Evolutionary conservation across 768 basidiomycete genomes (phyloP).

Genomic region (Gymnopilus junonius): DNA sequence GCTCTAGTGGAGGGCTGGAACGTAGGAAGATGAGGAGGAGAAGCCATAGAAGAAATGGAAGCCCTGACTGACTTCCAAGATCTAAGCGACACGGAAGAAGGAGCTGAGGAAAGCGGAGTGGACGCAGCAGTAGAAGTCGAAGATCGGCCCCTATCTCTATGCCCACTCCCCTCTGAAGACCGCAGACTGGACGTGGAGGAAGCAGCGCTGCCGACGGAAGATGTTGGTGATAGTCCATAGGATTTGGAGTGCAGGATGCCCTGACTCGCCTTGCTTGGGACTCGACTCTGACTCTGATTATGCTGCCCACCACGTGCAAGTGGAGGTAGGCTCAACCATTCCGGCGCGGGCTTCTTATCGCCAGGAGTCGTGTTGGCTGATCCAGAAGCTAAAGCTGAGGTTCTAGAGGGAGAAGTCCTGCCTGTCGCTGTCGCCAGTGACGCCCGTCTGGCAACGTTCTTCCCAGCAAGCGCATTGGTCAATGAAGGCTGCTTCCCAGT

Average conservation of each 20-base stretch:
- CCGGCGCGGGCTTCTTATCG: not conserved
- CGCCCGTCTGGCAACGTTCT: not conserved
- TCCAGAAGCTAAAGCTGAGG: not conserved
- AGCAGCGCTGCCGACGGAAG: not conserved
- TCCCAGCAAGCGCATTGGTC: not conserved
- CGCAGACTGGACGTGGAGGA: constrained; percentile 4
- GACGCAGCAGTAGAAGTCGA: not conserved
- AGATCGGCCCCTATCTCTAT: not conserved
- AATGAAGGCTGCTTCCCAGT: not conserved
- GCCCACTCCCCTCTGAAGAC: not conserved
- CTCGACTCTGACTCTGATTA: not conserved
- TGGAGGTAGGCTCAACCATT: constrained; percentile 1
- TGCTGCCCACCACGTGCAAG: not conserved
- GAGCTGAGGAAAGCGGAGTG: not conserved
- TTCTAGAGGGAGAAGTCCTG: not conserved
- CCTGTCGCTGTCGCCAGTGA: not conserved
- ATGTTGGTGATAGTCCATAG: not conserved
- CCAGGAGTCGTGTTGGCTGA: not conserved
- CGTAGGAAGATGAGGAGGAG: not conserved
- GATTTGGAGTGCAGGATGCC: not conserved
- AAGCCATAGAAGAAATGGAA: not conserved
- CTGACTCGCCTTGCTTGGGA: not conserved
- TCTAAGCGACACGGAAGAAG: not conserved
- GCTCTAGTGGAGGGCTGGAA: not conserved
- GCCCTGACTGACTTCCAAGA: not conserved